Conservation (phyloP, 2,329 filamentous ascomycete species). For the Pyricularia grisea region DNA sequence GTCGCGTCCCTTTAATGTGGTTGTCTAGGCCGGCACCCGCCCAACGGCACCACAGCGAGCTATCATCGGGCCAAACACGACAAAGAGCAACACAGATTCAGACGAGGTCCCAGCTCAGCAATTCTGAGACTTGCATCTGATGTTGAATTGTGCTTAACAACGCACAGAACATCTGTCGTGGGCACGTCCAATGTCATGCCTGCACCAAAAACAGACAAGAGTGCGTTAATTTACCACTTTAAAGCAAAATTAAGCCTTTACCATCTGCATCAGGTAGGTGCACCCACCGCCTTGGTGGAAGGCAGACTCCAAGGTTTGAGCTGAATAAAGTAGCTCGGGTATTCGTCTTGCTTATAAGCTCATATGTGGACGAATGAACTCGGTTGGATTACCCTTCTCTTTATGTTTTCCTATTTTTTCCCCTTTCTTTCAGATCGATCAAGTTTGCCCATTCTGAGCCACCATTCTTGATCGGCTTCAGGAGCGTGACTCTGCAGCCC, state of each 20-base stretch:
- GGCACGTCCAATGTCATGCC: neutral
- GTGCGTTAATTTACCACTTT: neutral
- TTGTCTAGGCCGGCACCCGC: neutral
- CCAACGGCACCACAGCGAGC: neutral
- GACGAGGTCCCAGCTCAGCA: neutral
- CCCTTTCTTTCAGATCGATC: neutral
- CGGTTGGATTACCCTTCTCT: neutral
- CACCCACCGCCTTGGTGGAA: neutral
- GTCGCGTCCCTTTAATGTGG: neutral
- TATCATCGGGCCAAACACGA: neutral
- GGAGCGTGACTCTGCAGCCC: neutral
- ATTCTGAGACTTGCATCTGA: neutral
- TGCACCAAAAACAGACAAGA: neutral
- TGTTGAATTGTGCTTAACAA: neutral
- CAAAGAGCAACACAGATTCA: neutral
- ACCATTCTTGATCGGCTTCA: neutral
- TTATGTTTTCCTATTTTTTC: neutral
- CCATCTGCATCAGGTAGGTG: neutral
- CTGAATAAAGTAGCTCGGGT: neutral
- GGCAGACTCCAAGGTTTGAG: neutral
- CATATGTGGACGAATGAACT: neutral
- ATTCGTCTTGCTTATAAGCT: neutral
- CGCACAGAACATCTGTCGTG: neutral
- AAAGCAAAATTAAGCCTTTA: neutral
- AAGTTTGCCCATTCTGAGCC: neutral